Evolutionary conservation across 1,284 basidiomycete genomes (phyloP), one percentile per base, ranked within the genome.

Genomic region (Meripilus lineatus): DNA sequence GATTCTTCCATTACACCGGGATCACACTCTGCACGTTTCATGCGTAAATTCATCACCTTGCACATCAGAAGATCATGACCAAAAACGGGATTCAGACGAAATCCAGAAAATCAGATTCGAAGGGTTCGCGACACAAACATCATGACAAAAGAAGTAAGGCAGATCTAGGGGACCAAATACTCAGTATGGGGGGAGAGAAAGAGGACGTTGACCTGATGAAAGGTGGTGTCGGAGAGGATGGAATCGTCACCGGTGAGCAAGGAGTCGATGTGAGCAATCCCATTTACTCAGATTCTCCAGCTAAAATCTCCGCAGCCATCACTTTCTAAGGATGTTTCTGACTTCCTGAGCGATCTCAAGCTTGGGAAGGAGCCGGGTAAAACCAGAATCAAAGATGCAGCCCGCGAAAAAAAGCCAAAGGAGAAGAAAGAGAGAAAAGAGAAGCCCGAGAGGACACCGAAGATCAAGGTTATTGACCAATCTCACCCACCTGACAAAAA

Each of bases 331-430:
- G 81, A 81, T 50, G 66, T 86, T 14, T 70, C 76, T 2, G 71
- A 74, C 39, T 80, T 84, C 58, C 66, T 84, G 55, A 74, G 77
- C 52, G 71, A 64, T 1, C 64, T 84, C 28, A 74, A 79, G 50
- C 70, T 79, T 39, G 58, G 55, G 15, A 51, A 51, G 4, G 54
- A 10, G 54, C 56, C 5, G 46, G 49, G n/a, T n/a, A n/a, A n/a
- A n/a, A n/a, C n/a, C 2, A 13, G 20, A 40, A 15, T 15, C 37
- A 18, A 38, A 18, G 22, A 10, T 10, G 5, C 8, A 10, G 15
- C 7, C 33, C 17, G 7, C 21, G 20, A 38, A 38, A n/a, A 30
- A 30, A 30, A 8, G 28, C 28, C 8, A 30, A n/a, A 30, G 28
- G n/a, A 30, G 28, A 30, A 8, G 28, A 30, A 8, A 30, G 28